Base-by-base conservation (phyloP, 2,329 filamentous ascomycete species). In the Fusarium luffae region DNA sequence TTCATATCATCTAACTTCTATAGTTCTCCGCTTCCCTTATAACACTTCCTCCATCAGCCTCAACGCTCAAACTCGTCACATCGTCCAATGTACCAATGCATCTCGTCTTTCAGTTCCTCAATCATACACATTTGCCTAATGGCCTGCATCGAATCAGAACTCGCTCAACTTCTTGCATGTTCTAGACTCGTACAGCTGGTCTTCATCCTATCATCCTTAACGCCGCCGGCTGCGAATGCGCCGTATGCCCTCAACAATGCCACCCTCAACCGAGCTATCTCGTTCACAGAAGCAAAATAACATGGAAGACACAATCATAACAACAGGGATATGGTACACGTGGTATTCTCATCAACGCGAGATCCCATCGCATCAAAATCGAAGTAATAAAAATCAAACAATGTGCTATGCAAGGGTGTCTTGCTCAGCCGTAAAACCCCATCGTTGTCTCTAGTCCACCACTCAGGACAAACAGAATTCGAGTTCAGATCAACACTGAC, bases 211-310 rank as follows among this genome's bases (percentile, higher is more conserved):
- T 57, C 49, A 58, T 40, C 52, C 68, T 54, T 54, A 68, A 73
- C 70, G 66, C 70, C 70, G 44, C 57, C 54, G 46, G 55, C 66
- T 63, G 66, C 51, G 70, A 71, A 73, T 66, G 57, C 66, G 32
- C 68, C 54, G 30, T 63, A 60, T 66, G 51, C 47, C 48, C 41
- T 60, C 66, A 49, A 6, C 41, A 32, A 51, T 50, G 65, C 37
- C 56, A 72, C 43, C 43, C 30, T 46, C 47, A 49, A 50, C 23
- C 42, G 27, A 32, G 54, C 50, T 56, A 49, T 25, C 54, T 59
- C 48, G 42, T 44, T 63, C 63, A 41, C 66, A 67, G 43, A 52
- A 50, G 54, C 49, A 28, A 14, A 70, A 46, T 43, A 44, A 41
- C 58, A 70, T 54, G 37, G 30, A 59, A 59, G 46, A 46, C 47